A percentile compares a stretch with the other conserved stretches of the same genome.
Evolutionary conservation across 257 asterid genomes (phyloP).

Genomic region (Solanum medicagineum): DNA sequence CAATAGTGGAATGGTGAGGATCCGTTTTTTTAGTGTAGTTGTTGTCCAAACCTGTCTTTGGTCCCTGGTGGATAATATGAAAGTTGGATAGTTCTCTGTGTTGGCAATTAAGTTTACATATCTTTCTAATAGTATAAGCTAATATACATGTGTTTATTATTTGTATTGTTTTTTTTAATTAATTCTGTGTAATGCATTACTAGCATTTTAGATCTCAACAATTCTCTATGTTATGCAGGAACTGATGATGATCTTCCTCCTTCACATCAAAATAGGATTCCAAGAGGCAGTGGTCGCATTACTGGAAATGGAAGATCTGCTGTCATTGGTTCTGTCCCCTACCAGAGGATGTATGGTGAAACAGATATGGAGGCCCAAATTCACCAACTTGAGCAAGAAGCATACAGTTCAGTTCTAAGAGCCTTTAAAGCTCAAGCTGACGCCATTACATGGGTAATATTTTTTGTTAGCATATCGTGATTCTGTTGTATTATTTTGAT

Average conservation of each 20-base stretch:
- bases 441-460: slow-evolving; percentile 80
- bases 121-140: background rate
- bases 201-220: background rate
- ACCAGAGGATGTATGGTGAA: slow-evolving; percentile 38
- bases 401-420: slow-evolving; percentile 75
- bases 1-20: background rate
- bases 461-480: slow-evolving; percentile 3
- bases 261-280: slow-evolving; percentile 78
- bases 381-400: slow-evolving; percentile 94
- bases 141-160: background rate
- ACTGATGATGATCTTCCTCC: slow-evolving; percentile 97
- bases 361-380: slow-evolving; percentile 69
- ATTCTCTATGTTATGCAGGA: slow-evolving; percentile 32
- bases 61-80: background rate
- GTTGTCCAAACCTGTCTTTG: background rate
- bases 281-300: slow-evolving; percentile 80
- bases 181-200: background rate
- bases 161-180: background rate
- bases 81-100: background rate
- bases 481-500: slow-evolving; percentile 16
- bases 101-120: background rate
- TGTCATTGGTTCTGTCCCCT: slow-evolving; percentile 42
- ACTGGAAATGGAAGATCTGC: slow-evolving; percentile 79
- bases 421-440: slow-evolving; percentile 96
- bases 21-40: background rate